phyloP scores from a whole-genome alignment of 2,329 filamentous ascomycete species.

The Metarhizium guizhouense region DNA sequence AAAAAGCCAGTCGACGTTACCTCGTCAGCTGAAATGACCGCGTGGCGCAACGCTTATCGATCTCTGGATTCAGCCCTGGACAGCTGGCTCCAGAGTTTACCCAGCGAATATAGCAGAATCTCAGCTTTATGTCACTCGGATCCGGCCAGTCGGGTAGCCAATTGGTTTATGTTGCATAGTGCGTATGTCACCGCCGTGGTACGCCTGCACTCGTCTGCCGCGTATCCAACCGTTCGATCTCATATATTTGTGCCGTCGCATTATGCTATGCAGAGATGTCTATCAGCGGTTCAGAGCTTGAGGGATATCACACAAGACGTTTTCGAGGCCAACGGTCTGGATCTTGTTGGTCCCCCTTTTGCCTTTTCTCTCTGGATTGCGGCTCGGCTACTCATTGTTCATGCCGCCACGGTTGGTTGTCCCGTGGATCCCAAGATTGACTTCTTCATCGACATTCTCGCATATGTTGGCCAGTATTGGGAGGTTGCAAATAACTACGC shows the following conservation, averaged over 20 bases:
- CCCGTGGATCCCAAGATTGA: conserved; percentile 29
- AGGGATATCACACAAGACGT: conserved; percentile 34
- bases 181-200: conserved; percentile 35
- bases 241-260: conserved; percentile 33
- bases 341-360: conserved; percentile 33
- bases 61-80: conserved; percentile 30
- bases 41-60: conserved; percentile 32
- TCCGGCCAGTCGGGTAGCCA: conserved; percentile 34
- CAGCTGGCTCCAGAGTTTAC: conserved; percentile 31
- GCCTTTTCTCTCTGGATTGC: conserved; percentile 36
- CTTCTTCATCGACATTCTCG: conserved; percentile 33
- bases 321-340: conserved; percentile 31
- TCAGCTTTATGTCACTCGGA: conserved; percentile 35
- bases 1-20: conserved; percentile 30
- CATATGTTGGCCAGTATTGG: conserved; percentile 33
- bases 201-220: conserved; percentile 33
- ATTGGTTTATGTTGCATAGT: conserved; percentile 37
- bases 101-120: conserved; percentile 36
- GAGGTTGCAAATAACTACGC: conserved; percentile 34
- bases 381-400: conserved; percentile 29
- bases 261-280: conserved; percentile 35
- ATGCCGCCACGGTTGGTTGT: conserved; percentile 29
- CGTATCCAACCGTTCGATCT: conserved; percentile 30
- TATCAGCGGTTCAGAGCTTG: conserved; percentile 34
- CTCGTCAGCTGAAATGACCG: conserved; percentile 27